These are phyloP conservation scores for Metschnikowia picachoensis DNA, from an alignment of 805 yeast species.

Conservation along the genomic window DNA sequence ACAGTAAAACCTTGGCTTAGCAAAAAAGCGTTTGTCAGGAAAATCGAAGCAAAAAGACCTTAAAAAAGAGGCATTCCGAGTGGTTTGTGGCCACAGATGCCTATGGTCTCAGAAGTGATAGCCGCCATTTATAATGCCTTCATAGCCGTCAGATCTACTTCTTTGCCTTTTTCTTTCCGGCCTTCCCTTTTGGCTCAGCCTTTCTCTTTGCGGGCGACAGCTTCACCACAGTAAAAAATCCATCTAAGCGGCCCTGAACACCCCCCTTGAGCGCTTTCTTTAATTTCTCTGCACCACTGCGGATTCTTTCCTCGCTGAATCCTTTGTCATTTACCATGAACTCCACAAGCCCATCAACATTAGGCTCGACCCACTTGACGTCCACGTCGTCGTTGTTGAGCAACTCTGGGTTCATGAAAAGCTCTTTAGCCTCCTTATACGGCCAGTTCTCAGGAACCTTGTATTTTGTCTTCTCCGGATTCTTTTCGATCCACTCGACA, in stretches of 20 bases:
- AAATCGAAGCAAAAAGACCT: too few species aligned
- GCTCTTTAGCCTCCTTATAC: conserved; percentile 76
- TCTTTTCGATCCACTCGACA: conserved; percentile 56
- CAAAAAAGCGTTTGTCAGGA: too few species aligned
- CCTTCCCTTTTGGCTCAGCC: conserved; percentile 32
- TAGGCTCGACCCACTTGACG: conserved; percentile 86
- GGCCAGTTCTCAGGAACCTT: conserved; percentile 96
- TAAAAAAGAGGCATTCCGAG: too few species aligned
- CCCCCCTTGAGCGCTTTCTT: conserved; percentile 80
- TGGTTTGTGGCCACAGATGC: too few species aligned
- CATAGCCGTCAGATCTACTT: neutral
- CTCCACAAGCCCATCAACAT: conserved; percentile 75
- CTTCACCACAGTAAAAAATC: conserved; percentile 70
- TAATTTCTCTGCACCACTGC: conserved; percentile 80
- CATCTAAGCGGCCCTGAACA: conserved; percentile 88
- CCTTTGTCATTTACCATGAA: conserved; percentile 86
- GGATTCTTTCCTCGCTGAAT: conserved; percentile 87
- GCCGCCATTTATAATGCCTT: too few species aligned
- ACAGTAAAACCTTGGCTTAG: too few species aligned
- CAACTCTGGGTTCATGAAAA: conserved; percentile 83
- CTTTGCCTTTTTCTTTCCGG: conserved; percentile 29
- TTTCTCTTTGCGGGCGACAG: conserved; percentile 38
- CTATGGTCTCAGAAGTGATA: too few species aligned
- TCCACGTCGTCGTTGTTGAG: conserved; percentile 54
- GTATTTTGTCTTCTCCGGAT: conserved; percentile 57